A percentile compares a stretch with the other conserved stretches of the same genome.
Conservation (phyloP, 495 filamentous ascomycete species). For the Jackrogersella minutella region DNA sequence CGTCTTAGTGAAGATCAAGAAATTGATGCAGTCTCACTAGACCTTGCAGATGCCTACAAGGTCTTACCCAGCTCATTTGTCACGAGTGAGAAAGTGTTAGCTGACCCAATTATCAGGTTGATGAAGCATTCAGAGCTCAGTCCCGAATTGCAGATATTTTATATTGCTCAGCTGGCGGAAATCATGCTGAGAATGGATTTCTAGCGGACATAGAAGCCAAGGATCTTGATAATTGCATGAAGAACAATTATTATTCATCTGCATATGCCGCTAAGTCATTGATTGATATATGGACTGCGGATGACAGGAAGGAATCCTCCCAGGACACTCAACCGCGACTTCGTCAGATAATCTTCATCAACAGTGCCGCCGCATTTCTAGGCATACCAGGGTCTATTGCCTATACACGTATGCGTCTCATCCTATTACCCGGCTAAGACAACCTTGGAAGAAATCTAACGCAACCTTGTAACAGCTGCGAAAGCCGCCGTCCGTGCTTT, state of each 20-base stretch:
- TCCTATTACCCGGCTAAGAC: not conserved
- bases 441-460: conserved; percentile 12
- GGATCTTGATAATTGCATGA: conserved; percentile 45
- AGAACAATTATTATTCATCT: conserved; percentile 47
- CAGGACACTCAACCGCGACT: not conserved
- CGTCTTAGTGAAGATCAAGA: conserved; percentile 20
- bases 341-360: conserved; percentile 49
- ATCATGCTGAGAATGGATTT: conserved; percentile 47
- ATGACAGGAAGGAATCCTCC: conserved; percentile 12
- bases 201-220: conserved; percentile 45
- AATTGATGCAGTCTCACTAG: conserved; percentile 31
- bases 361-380: conserved; percentile 48
- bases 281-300: conserved; percentile 40
- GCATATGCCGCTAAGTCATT: conserved; percentile 45
- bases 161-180: conserved; percentile 51
- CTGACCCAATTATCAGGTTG: conserved; percentile 19
- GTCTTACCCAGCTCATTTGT: not conserved
- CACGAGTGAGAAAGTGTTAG: not conserved
- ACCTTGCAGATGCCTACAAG: conserved; percentile 31
- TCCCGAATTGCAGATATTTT: conserved; percentile 40
- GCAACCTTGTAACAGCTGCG: conserved; percentile 22
- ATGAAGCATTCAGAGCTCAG: conserved; percentile 35
- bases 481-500: conserved; percentile 50
- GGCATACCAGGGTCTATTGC: conserved; percentile 51
- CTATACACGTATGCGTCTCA: conserved; percentile 43